Percentiles rank a stretch among this genome's conserved stretches.
These are phyloP conservation scores for Tuber umbilicatum DNA, from an alignment of 495 filamentous ascomycete genomes.

Conservation along the genomic window DNA sequence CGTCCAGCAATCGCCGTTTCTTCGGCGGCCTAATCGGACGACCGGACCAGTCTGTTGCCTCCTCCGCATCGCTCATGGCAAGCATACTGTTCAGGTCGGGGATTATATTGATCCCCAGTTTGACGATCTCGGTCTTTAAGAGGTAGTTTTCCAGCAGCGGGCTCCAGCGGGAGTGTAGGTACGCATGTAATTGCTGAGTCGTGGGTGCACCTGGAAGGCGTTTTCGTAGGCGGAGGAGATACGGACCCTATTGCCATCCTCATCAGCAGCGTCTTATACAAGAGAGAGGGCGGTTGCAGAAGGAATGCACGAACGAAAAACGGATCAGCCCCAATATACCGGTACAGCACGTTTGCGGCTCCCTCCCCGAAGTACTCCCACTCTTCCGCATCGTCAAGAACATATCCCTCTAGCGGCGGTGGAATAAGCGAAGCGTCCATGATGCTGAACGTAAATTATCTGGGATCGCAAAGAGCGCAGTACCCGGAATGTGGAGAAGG, in stretches of 20 bases:
- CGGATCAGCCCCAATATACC: constrained; percentile 45
- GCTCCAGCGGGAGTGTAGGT: constrained; percentile 34
- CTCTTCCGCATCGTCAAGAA: constrained; percentile 35
- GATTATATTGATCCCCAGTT: constrained; percentile 29
- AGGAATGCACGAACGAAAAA: constrained; percentile 37
- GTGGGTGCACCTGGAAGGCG: constrained; percentile 36
- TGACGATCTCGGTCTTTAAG: constrained; percentile 35
- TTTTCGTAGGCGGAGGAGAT: constrained; percentile 41
- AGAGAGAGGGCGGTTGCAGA: constrained; percentile 13
- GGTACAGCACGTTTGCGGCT: constrained; percentile 61
- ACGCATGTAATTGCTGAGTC: constrained; percentile 33
- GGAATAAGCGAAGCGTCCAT: constrained; percentile 24
- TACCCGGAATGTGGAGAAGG: background rate
- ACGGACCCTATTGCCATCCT: constrained; percentile 18
- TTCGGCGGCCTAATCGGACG: constrained; percentile 31
- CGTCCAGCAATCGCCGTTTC: constrained; percentile 32
- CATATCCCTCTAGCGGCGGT: constrained; percentile 27
- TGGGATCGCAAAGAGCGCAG: background rate
- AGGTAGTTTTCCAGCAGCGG: constrained; percentile 36
- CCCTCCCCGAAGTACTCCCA: constrained; percentile 49
- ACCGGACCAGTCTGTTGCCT: constrained; percentile 35
- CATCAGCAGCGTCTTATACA: background rate
- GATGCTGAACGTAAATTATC: background rate
- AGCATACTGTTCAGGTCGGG: constrained; percentile 29
- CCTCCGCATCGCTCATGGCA: constrained; percentile 12